phyloP scores from a whole-genome alignment of 331 rosid genomes.

The Ulmus americana region DNA sequence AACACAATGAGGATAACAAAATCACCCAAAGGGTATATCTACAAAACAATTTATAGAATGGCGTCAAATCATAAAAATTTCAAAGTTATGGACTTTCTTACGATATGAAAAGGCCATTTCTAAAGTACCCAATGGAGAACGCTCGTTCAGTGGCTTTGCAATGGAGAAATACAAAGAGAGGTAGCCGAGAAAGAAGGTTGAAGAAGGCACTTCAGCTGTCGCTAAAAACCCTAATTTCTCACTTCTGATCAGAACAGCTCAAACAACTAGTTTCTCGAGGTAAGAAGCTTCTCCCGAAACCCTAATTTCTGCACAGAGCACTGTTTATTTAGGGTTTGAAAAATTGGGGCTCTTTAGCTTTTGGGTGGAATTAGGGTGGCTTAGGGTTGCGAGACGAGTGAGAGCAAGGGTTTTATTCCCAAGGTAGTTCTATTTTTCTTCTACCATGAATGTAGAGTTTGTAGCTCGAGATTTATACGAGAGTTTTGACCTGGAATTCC shows the following conservation, averaged over 20 bases:
- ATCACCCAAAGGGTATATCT: too few relatives aligned
- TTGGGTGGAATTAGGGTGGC: background rate
- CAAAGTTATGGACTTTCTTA: too few relatives aligned
- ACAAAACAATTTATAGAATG: too few relatives aligned
- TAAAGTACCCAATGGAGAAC: too few relatives aligned
- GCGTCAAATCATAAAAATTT: too few relatives aligned
- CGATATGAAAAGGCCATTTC: too few relatives aligned
- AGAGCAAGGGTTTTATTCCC: background rate
- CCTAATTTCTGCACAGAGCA: background rate
- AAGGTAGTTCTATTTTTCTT: background rate
- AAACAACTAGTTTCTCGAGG: background rate
- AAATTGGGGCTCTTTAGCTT: background rate
- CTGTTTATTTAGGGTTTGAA: slow-evolving; percentile 2
- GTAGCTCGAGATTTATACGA: slow-evolving; percentile 1
- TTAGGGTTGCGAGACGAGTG: background rate
- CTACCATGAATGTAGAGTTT: background rate
- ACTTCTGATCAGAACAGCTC: background rate
- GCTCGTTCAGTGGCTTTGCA: too few relatives aligned
- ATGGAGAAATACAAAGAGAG: slow-evolving; percentile 5
- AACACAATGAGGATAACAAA: too few relatives aligned
- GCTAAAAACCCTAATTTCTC: background rate
- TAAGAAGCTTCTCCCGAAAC: slow-evolving; percentile 1
- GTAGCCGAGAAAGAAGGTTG: background rate
- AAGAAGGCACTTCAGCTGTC: background rate
- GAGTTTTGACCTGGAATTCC: slow-evolving; percentile 1